Base-by-base conservation (phyloP, 176 grass and related monocot genomes). In the Secale cereale region DNA sequence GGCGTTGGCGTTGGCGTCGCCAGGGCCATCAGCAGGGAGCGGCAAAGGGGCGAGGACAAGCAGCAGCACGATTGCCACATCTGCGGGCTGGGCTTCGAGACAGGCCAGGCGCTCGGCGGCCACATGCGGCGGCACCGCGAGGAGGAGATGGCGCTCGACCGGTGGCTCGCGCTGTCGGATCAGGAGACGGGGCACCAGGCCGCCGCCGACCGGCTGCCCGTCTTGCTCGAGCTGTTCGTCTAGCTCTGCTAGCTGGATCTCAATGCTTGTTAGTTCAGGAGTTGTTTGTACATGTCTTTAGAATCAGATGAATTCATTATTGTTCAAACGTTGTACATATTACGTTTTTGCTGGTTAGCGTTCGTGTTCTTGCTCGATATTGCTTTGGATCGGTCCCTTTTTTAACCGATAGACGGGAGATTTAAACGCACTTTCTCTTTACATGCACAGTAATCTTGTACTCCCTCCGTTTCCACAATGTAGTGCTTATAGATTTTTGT, bases 71-170 rank as follows among this genome's bases (percentile, higher is more conserved):
- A 92, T 19, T 94, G 92, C 82, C 37, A 83, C 57, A 63, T 92
- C 79, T 92, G 92, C 75, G 87, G 85, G 23, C 77, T 82, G 0
- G 92, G 80, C 0, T 94, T 94, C 81, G 77, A 86, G 77, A 83
- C 67, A 65, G 92, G 87, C 1, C 92, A 94, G 85, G 92, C 92
- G 40, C 46, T 94, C 4, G 92, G 92, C 1, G 92, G 92, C 0
- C 92, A 94, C 87, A 94, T 94, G 92, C 15, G 92, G n/a, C 54
- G 90, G 29, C 92, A 94, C 68, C 71, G 83, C n/a, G 86, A 85
- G 59, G 86, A 85, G 59, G 74, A 81, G 7, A 52, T 52, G 48
- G 48, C 16, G 48, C 16, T 52, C 20, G 81, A 83, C 19, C 30
- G 20, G 1, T 87, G 85, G 89, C 82, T 81, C 65, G 20, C 35